Evolutionary conservation across 371 early-diverging fungal genomes (phyloP), one percentile per base, ranked within the genome.

Genomic region (Rhizopus delemar): DNA sequence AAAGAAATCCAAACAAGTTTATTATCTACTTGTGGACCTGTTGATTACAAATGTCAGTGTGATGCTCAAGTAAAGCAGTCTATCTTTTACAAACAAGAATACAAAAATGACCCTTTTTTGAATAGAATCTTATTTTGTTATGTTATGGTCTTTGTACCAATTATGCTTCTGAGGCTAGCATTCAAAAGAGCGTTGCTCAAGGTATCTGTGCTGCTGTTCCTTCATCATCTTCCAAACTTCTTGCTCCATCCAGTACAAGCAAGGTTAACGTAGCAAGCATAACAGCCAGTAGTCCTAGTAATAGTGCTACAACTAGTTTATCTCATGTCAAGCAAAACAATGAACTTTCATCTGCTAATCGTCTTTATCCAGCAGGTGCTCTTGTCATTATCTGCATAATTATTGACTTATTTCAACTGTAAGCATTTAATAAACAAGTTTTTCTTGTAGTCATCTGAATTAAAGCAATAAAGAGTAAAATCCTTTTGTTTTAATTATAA

Each of bases 21-120:
- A n/a, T 57, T 66, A 3, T 35, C 41, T 9, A 52, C 53, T 12
- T 66, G 69, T 38, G 66, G 69, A n/a, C 61, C 71, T 29, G 56
- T 58, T 35, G 67, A 66, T 22, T 69, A 70, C 39, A 56, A 53
- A 16, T 70, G 69, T 33, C 72, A 72, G 57, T 72, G 72, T 66
- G 50, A 57, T 28, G 69, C 72, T 3, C 69, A 66, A 49, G 68
- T 68, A 64, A 12, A 8, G 11, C 8, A 28, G 8, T 31, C 16
- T 9, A 28, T 51, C 31, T 6, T 53, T 3, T 15, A 48, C 12
- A 16, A 39, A 36, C 0, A 45, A 39, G 29, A 51, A 35, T n/a
- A 31, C 2, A 15, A 16, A 8, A n/a, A 50, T 28, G 35, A 46
- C 28, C 39, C 12, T 36, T 53, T 53, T 35, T 2, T n/a, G n/a